Conservation (phyloP, 2,329 filamentous ascomycete genomes). For the Colletotrichum lini region DNA sequence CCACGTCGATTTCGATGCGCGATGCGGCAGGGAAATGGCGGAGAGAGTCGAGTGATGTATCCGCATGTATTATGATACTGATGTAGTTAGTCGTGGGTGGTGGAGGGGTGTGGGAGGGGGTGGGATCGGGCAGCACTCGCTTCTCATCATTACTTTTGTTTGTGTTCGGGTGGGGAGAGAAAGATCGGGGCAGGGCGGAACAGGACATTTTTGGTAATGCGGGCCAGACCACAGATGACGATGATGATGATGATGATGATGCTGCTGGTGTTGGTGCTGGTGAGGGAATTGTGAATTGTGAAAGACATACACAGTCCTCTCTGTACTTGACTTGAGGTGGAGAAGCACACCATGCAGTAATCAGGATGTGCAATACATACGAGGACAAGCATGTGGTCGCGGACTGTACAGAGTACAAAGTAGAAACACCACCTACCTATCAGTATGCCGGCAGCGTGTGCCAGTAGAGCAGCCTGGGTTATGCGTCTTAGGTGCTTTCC, state of each 20-base stretch:
- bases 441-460: not conserved
- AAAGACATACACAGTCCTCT: not conserved
- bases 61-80: slow-evolving; percentile 30
- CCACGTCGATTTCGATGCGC: slow-evolving; percentile 41
- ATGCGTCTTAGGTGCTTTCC: not conserved
- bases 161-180: slow-evolving; percentile 25
- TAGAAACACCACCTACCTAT: no score
- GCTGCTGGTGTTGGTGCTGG: slow-evolving; percentile 1
- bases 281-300: slow-evolving; percentile 22
- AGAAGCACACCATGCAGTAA: no score
- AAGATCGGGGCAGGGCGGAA: slow-evolving; percentile 35
- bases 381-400: slow-evolving; percentile 12
- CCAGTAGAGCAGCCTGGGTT: not conserved
- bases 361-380: no score
- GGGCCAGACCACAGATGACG: slow-evolving; percentile 32
- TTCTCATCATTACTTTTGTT: slow-evolving; percentile 24
- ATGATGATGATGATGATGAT: slow-evolving; percentile 12
- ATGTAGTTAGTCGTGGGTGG: slow-evolving; percentile 31
- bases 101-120: slow-evolving; percentile 27
- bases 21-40: slow-evolving; percentile 40
- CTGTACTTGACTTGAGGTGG: not conserved
- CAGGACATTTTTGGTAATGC: slow-evolving; percentile 11
- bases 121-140: slow-evolving; percentile 39
- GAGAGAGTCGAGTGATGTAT: slow-evolving; percentile 35
- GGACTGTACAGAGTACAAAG: no score